Percentiles rank a stretch among this genome's conserved stretches.
phyloP scores from a whole-genome alignment of 805 yeast genomes.

The Metschnikowia hibisci region DNA sequence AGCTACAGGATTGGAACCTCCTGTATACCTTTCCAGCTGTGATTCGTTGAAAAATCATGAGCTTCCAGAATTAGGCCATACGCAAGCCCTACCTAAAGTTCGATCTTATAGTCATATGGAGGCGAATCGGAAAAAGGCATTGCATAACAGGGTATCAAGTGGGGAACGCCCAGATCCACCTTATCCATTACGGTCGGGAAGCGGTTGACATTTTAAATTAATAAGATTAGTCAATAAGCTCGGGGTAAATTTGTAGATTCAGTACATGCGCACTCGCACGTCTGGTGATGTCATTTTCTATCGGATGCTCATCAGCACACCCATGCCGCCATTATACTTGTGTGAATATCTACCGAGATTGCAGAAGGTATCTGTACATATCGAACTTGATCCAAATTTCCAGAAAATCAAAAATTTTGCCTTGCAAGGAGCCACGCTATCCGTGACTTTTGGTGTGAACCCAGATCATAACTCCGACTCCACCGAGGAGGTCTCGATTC shows the following conservation, averaged over 20 bases:
- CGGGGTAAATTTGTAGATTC: no score
- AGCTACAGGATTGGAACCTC: neutral
- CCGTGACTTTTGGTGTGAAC: neutral
- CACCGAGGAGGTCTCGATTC: neutral
- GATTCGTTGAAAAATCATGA: neutral
- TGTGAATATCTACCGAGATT: constrained; percentile 18
- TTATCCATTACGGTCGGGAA: constrained; percentile 1
- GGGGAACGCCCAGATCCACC: constrained; percentile 3
- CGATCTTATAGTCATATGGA: constrained; percentile 3
- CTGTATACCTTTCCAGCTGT: neutral
- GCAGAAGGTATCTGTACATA: constrained; percentile 12
- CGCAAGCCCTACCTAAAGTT: neutral
- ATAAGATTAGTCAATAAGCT: neutral
- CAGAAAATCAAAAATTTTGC: neutral
- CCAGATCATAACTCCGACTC: neutral
- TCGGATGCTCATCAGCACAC: neutral
- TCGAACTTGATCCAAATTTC: neutral
- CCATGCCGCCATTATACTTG: constrained; percentile 9
- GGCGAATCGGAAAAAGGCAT: neutral
- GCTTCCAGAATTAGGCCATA: neutral
- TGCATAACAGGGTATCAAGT: neutral
- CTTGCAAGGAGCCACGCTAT: neutral
- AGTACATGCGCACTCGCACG: neutral
- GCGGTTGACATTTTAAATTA: neutral
- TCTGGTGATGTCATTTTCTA: neutral